Percentiles rank a stretch among this genome's conserved stretches.
Evolutionary conservation across 352 stramenopile species (phyloP).

Genomic region (Phytophthora aleatoria): DNA sequence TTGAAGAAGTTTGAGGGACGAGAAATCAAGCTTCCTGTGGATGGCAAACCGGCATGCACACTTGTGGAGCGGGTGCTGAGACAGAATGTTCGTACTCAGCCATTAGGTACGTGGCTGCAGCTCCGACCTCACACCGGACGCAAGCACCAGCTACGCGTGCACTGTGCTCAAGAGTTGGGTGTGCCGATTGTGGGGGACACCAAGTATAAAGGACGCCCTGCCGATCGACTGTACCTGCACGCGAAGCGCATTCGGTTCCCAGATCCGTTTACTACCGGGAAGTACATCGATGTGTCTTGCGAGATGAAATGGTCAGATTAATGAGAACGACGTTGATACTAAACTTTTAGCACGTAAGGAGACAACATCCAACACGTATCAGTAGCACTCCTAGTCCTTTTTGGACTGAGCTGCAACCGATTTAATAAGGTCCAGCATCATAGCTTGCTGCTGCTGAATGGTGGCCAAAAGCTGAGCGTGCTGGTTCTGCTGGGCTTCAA

Average conservation of each 20-base stretch:
- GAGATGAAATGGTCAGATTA: conserved; percentile 1
- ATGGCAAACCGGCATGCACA: conserved; percentile 53
- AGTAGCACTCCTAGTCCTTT: conserved; percentile 15
- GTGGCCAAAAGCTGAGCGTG: conserved; percentile 37
- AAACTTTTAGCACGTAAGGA: no score
- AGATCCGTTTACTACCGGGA: conserved; percentile 31
- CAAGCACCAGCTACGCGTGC: conserved; percentile 73
- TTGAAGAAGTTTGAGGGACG: conserved; percentile 31
- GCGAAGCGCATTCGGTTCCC: conserved; percentile 53
- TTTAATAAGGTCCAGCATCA: conserved; percentile 48
- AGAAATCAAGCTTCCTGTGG: conserved; percentile 41
- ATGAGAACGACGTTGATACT: not conserved
- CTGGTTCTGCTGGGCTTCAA: conserved; percentile 36
- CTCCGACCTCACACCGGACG: conserved; percentile 61
- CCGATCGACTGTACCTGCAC: conserved; percentile 59
- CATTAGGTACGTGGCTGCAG: conserved; percentile 45
- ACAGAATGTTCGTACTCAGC: conserved; percentile 4
- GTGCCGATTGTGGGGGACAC: conserved; percentile 62
- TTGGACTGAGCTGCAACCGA: conserved; percentile 26
- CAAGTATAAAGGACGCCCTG: conserved; percentile 38
- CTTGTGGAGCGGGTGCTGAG: conserved; percentile 34
- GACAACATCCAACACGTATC: not conserved
- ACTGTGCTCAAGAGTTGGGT: conserved; percentile 48
- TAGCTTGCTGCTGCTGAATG: conserved; percentile 46
- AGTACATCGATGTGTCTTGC: conserved; percentile 37